Base-by-base conservation (phyloP, 2,329 filamentous ascomycete species). In the Aaosphaeria arxii region DNA sequence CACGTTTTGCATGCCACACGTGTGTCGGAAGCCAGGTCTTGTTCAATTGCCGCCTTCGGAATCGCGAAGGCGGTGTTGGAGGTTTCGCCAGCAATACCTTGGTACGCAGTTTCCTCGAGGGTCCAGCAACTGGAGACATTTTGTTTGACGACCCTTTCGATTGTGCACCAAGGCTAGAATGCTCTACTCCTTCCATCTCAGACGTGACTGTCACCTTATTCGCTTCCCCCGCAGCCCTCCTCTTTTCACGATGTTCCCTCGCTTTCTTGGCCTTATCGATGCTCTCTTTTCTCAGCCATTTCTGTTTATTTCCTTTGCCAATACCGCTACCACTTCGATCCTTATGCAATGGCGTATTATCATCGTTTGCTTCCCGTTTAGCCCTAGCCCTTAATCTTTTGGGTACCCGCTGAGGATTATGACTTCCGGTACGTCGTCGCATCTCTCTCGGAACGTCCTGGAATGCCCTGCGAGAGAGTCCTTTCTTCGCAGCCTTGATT, bases 1-100 rank as follows among this genome's bases (percentile, higher is more conserved):
- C 90, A 50, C 94, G 79, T 70, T 99, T 99, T 2, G 92, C 86
- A 71, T 96, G 91, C 81, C 88, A 99, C 55, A 95, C 74, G 69
- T 99, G 94, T 5, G 94, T 97, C 0, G 94, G 94, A 11, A 99
- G 77, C 90, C 92, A 96, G 3, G 88, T 91, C 75, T 97, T 97
- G 68, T 88, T 80, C 41, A 86, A 75, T 66, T 97, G 92, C 31
- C 94, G 85, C 71, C 90, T 94, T 56, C 86, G 84, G 66, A 90
- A 97, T 61, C 86, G 91, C 24, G 80, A 82, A 40, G 78, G 79
- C 2, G 83, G 84, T 68, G 67, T 76, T 5, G 75, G 74, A 5
- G 84, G 80, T n/a, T 82, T 77, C 46, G 89, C 88, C 44, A 92
- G 76, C 41, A 75, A 76, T 59, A 89, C 88, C 44, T 91, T 78